Conservation (phyloP, 2,329 filamentous ascomycete species). For the Sporothrix protearum region DNA sequence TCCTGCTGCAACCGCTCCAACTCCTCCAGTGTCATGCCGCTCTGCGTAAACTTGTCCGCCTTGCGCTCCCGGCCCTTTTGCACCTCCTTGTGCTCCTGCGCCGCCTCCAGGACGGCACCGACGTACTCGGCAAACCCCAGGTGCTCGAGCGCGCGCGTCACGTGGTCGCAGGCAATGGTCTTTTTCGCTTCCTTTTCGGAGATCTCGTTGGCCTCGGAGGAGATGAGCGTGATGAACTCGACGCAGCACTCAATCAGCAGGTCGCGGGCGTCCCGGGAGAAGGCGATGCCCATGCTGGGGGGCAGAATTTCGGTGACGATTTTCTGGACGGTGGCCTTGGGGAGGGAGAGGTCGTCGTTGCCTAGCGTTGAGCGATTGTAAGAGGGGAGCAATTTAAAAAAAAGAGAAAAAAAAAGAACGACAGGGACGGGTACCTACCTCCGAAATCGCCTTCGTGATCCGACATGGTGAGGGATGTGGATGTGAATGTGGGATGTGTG, state of each 20-base stretch:
- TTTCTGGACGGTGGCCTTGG: conserved; percentile 69
- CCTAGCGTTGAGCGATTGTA: conserved; percentile 32
- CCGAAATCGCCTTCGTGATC: conserved; percentile 58
- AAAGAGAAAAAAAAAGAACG: too few species aligned
- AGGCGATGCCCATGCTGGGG: conserved; percentile 69
- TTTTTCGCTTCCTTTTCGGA: conserved; percentile 99
- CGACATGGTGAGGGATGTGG: conserved; percentile 48
- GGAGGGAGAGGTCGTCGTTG: conserved; percentile 61
- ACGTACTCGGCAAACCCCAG: conserved; percentile 93
- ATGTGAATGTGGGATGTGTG: background rate
- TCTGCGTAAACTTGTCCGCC: conserved; percentile 93
- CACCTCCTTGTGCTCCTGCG: conserved; percentile 85
- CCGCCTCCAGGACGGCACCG: conserved; percentile 78
- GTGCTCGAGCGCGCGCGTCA: conserved; percentile 88
- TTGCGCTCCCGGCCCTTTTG: conserved; percentile 96
- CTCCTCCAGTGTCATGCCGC: conserved; percentile 86
- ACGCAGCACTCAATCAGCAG: conserved; percentile 97
- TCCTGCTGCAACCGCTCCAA: conserved; percentile 85
- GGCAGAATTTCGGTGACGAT: conserved; percentile 94
- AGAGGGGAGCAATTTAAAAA: conserved; percentile 30
- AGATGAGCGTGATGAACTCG: conserved; percentile 97
- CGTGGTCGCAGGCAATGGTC: conserved; percentile 97
- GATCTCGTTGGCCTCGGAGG: conserved; percentile 98
- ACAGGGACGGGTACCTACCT: conserved; percentile 46
- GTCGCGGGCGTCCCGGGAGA: conserved; percentile 92